Conservation (phyloP, 768 basidiomycete species). For the Boletus sensibilis region DNA sequence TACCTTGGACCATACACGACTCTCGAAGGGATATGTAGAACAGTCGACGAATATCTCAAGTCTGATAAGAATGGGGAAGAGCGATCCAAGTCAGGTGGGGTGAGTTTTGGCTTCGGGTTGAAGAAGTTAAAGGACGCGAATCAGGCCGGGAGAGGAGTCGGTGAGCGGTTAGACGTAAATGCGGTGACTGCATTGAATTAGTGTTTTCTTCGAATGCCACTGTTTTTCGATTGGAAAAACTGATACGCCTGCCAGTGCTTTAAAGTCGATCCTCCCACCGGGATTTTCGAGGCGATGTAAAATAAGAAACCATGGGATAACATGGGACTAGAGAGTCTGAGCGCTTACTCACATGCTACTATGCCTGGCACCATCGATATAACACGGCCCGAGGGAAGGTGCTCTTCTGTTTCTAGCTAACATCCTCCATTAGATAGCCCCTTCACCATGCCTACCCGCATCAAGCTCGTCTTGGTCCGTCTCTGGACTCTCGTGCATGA, state of each 20-base stretch:
- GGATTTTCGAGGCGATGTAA: neutral
- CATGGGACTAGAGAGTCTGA: neutral
- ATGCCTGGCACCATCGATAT: neutral
- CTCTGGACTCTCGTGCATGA: neutral
- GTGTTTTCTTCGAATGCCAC: neutral
- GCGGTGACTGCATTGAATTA: slow-evolving; percentile 23
- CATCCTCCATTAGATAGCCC: no score
- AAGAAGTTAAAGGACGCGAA: slow-evolving; percentile 30
- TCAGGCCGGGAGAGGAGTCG: slow-evolving; percentile 31
- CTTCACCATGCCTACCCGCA: slow-evolving; percentile 1
- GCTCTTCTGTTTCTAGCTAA: neutral
- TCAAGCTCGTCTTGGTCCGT: slow-evolving; percentile 10
- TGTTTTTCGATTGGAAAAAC: neutral
- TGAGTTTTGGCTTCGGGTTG: slow-evolving; percentile 40
- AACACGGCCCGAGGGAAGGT: neutral
- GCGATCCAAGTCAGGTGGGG: slow-evolving; percentile 43
- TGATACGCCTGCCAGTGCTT: neutral
- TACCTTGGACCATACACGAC: slow-evolving; percentile 60
- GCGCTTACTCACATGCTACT: neutral
- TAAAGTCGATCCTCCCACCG: neutral
- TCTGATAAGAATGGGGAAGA: slow-evolving; percentile 38
- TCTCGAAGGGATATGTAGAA: slow-evolving; percentile 55
- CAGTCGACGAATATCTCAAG: slow-evolving; percentile 46
- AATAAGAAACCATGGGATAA: neutral
- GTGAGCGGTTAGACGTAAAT: slow-evolving; percentile 14